Base-by-base conservation (phyloP, 2,329 filamentous ascomycete species). In the Drechslerella coelobrocha region DNA sequence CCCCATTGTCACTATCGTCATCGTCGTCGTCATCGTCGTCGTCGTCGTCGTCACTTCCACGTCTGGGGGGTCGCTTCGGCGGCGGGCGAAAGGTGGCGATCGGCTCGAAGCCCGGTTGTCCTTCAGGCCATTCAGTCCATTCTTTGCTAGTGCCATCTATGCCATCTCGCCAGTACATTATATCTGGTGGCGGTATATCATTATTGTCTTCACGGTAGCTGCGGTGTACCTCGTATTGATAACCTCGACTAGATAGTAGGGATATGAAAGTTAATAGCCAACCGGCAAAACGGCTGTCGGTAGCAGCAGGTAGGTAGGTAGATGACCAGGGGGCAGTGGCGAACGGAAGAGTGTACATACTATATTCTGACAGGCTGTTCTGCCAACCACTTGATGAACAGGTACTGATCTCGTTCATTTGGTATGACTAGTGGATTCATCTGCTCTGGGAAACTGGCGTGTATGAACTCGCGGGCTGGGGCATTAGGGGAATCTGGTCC, bases 351-450 rank as follows among this genome's bases (percentile, higher is more conserved):
- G 10, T 21, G 43, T 1, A 60, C 66, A 23, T 63, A 71, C 66
- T 71, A 63, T 1, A 71, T 55, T 14, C 45, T 17, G 8, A 63
- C 37, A 14, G 66, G 66, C n/a, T 48, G 53, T 12, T 71, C 66
- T 51, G 52, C 63, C 48, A 71, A 45, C 66, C 66, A 71, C 19
- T 71, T 71, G n/a, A 59, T 71, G 47, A 71, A 71, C 3, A 71
- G 53, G 10, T 71, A 71, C 26, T 55, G 53, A 31, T 71, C 66
- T 1, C 66, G 66, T 17, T 71, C 59, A 41, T 71, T 71, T 14
- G 66, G 66, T 9, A 71, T 63, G 9, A 31, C 41, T n/a, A 71
- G 21, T 6, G 53, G 59, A 31, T 71, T 63, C 10, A 59, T 51
- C 6, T 63, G 29, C 17, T 59, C 59, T 3, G 59, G 53, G 5